Percentiles rank a stretch among this genome's conserved stretches.
Conservation (phyloP, 2,329 filamentous ascomycete genomes). For the Trichoderma koningiopsis region DNA sequence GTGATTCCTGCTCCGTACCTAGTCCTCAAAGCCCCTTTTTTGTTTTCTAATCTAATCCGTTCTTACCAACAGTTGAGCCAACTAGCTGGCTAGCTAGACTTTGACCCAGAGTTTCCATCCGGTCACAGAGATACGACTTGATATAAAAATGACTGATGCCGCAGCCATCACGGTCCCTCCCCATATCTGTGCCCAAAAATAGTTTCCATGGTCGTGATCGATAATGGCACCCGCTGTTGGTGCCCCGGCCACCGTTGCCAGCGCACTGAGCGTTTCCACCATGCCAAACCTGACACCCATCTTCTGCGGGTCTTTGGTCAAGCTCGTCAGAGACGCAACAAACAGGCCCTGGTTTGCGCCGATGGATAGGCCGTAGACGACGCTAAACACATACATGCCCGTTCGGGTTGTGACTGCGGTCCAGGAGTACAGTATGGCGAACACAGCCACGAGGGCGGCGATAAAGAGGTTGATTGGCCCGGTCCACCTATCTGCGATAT, state of each 20-base stretch:
- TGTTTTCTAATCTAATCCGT: background rate
- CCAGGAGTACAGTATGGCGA: constrained; percentile 58
- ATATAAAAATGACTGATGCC: constrained; percentile 38
- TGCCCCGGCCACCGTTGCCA: constrained; percentile 49
- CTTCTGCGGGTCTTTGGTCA: constrained; percentile 47
- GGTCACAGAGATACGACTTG: constrained; percentile 40
- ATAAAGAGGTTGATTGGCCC: constrained; percentile 60
- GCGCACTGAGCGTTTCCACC: constrained; percentile 46
- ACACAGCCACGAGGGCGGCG: constrained; percentile 48
- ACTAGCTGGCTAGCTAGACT: constrained; percentile 33
- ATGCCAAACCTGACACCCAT: constrained; percentile 51
- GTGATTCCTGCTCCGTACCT: background rate
- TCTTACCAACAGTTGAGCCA: background rate
- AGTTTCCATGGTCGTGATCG: constrained; percentile 43
- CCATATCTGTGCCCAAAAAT: constrained; percentile 51
- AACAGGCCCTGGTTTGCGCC: constrained; percentile 49
- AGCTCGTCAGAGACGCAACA: constrained; percentile 44
- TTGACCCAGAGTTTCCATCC: constrained; percentile 42
- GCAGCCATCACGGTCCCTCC: constrained; percentile 45
- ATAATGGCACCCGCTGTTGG: constrained; percentile 50
- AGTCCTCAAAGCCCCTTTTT: constrained; percentile 1
- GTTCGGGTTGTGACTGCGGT: constrained; percentile 47
- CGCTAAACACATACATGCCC: constrained; percentile 49
- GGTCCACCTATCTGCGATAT: constrained; percentile 53
- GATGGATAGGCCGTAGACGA: constrained; percentile 48